These are phyloP conservation scores for Thielaviopsis euricoi DNA, from an alignment of 2,329 filamentous ascomycete species.

Conservation along the genomic window DNA sequence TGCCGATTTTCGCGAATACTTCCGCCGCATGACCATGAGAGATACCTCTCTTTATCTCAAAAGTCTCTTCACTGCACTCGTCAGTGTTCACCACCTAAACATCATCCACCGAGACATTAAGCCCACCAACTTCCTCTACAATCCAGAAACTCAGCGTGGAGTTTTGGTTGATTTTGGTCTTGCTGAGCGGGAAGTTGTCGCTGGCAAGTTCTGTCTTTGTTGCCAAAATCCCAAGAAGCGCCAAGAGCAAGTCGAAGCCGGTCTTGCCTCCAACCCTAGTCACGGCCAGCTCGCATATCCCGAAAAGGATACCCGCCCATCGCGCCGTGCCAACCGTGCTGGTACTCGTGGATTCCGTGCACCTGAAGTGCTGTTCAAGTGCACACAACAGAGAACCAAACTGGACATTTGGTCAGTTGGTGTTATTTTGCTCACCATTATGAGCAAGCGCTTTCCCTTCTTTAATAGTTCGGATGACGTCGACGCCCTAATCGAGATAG, in stretches of 20 bases:
- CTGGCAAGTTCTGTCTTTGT: slow-evolving; percentile 70
- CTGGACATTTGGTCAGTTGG: slow-evolving; percentile 96
- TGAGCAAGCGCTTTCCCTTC: slow-evolving; percentile 87
- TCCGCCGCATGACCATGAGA: slow-evolving; percentile 68
- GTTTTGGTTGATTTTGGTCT: slow-evolving; percentile 99
- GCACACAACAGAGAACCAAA: slow-evolving; percentile 81
- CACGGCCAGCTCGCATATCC: slow-evolving; percentile 46
- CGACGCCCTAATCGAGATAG: slow-evolving; percentile 93
- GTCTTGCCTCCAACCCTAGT: slow-evolving; percentile 38
- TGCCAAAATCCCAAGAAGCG: slow-evolving; percentile 47
- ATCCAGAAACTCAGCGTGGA: slow-evolving; percentile 60
- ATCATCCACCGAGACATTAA: slow-evolving; percentile 96
- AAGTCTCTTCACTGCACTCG: slow-evolving; percentile 71
- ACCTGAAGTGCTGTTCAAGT: slow-evolving; percentile 93
- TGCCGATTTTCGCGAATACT: slow-evolving; percentile 88
- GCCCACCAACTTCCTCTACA: slow-evolving; percentile 93
- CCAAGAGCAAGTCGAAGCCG: slow-evolving; percentile 39
- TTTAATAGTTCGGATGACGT: slow-evolving; percentile 98
- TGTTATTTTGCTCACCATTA: slow-evolving; percentile 89
- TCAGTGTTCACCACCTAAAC: slow-evolving; percentile 62
- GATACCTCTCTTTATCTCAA: slow-evolving; percentile 85
- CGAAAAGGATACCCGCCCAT: slow-evolving; percentile 75
- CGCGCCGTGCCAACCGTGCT: slow-evolving; percentile 80
- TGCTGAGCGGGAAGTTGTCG: slow-evolving; percentile 66
- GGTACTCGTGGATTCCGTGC: slow-evolving; percentile 92